phyloP scores from a whole-genome alignment of 208 protist genomes.

The Leishmania turanica region DNA sequence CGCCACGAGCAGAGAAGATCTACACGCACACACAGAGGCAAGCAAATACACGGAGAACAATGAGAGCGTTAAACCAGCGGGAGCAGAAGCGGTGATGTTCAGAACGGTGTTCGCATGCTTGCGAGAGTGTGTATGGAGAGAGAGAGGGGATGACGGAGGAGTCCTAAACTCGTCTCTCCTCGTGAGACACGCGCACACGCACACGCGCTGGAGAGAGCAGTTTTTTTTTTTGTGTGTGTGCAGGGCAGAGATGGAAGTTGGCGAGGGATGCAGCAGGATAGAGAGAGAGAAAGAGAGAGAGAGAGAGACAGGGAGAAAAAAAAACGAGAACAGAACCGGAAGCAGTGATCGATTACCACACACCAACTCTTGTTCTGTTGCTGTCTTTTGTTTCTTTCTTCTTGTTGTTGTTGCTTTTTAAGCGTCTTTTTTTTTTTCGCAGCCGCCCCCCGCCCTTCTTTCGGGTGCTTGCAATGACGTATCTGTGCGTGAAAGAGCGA shows the following conservation, averaged over 20 bases:
- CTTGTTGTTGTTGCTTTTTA: too few species aligned
- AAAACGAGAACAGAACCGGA: neutral
- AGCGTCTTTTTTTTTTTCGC: neutral
- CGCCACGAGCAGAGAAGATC: too few species aligned
- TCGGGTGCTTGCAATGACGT: neutral
- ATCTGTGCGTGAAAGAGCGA: neutral
- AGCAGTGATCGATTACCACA: slow-evolving; percentile 31
- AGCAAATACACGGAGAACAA: too few species aligned
- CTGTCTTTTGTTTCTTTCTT: neutral
- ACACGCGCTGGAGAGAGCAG: neutral
- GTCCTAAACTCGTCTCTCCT: too few species aligned
- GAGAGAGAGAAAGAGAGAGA: too few species aligned
- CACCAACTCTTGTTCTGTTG: neutral
- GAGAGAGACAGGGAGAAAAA: neutral
- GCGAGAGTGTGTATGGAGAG: too few species aligned
- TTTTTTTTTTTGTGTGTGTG: neutral
- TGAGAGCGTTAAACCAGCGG: too few species aligned
- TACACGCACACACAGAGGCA: too few species aligned
- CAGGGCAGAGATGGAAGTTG: neutral
- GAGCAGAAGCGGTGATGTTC: too few species aligned
- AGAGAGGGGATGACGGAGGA: too few species aligned
- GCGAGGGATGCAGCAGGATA: neutral
- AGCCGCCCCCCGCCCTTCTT: too few species aligned
- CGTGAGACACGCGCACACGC: neutral
- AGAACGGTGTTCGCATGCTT: too few species aligned